Evolutionary conservation across 441 rosid genomes (phyloP).

Genomic region (Biscutella laevigata): DNA sequence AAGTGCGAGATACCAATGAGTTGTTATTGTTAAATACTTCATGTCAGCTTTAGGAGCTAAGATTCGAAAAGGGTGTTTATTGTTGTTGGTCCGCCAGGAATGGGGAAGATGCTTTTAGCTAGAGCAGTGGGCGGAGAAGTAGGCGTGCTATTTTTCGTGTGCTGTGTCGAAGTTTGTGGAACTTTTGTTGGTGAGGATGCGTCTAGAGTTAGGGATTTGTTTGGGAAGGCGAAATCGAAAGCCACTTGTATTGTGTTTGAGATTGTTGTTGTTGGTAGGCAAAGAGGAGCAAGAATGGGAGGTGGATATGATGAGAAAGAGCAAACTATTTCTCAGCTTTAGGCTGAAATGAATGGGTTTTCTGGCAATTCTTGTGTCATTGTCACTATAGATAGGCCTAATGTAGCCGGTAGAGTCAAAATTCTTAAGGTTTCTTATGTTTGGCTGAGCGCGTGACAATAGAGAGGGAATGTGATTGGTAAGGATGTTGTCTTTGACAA

Average conservation of each 20-base stretch:
- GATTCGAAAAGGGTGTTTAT: constrained; percentile 83
- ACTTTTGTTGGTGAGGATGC: constrained; percentile 84
- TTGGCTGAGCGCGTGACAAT: neutral
- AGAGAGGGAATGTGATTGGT: constrained; percentile 61
- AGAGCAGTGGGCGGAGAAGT: constrained; percentile 87
- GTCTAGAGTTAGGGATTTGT: constrained; percentile 73
- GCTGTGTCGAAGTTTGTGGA: constrained; percentile 81
- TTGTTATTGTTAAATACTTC: too few species aligned
- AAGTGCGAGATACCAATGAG: too few species aligned
- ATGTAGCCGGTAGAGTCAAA: constrained; percentile 84
- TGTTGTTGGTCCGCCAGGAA: constrained; percentile 92
- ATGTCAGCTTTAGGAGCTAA: constrained; percentile 89
- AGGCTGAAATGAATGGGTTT: constrained; percentile 92
- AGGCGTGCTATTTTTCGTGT: constrained; percentile 71
- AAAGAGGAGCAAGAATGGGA: constrained; percentile 89
- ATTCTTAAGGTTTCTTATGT: constrained; percentile 59
- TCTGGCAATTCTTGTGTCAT: constrained; percentile 83
- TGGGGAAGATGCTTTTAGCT: constrained; percentile 77
- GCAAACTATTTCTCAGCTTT: constrained; percentile 70
- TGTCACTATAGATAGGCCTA: constrained; percentile 82
- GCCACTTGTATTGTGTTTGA: constrained; percentile 76
- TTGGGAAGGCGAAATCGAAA: constrained; percentile 69
- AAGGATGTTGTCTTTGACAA: constrained; percentile 84
- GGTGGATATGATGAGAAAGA: constrained; percentile 91
- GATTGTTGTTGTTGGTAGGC: constrained; percentile 84